Evolutionary conservation across 163 green algal genomes (phyloP).

Genomic region (Volvox carteri): DNA sequence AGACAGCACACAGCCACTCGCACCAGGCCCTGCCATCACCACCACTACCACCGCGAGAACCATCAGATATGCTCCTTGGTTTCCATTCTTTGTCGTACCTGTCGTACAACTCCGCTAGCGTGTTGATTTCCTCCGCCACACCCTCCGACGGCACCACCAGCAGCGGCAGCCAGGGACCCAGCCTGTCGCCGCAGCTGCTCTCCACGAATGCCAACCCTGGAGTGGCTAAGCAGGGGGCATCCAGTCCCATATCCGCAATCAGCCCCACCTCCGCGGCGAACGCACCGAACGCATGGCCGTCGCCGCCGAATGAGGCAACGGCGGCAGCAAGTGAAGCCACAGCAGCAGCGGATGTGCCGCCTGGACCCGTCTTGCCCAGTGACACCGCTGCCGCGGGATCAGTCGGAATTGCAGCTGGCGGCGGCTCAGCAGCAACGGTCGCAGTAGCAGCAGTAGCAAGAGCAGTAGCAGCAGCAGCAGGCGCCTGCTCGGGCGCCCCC

Average conservation of each 20-base stretch:
- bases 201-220: constrained; percentile 29
- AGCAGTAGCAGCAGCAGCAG: neutral
- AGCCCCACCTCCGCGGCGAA: neutral
- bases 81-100: too few relatives aligned
- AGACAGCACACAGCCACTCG: neutral
- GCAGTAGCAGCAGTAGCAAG: neutral
- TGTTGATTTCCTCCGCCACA: neutral
- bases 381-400: neutral
- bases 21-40: neutral
- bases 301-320: neutral
- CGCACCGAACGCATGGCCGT: too few relatives aligned
- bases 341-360: neutral
- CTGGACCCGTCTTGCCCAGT: neutral
- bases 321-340: neutral
- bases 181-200: constrained; percentile 24
- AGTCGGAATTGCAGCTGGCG: neutral
- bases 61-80: neutral
- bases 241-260: neutral
- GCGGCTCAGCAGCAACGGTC: neutral
- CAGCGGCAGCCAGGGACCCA: constrained; percentile 31
- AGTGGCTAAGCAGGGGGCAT: neutral
- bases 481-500: neutral
- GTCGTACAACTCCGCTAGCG: neutral
- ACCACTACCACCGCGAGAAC: neutral
- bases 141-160: constrained; percentile 5